These are phyloP conservation scores for Paramecium primaurelia DNA, from an alignment of 73 alveolate species.

Conservation along the genomic window DNA sequence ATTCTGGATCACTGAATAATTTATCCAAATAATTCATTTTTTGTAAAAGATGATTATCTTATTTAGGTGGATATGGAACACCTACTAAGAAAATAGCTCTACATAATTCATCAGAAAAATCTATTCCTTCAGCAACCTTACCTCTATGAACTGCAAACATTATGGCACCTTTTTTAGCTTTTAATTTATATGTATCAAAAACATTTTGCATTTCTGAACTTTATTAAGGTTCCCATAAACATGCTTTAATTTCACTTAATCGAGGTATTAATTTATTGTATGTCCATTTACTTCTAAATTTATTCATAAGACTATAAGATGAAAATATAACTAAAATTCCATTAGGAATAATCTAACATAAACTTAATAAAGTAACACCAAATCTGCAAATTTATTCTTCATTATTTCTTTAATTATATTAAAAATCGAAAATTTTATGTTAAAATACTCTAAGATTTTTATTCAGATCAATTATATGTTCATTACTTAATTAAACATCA, in stretches of 20 bases:
- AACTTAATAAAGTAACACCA: constrained; percentile 73
- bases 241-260: constrained; percentile 73
- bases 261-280: constrained; percentile 66
- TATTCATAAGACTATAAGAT: constrained; percentile 84
- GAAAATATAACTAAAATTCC: constrained; percentile 94
- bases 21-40: constrained; percentile 87
- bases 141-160: constrained; percentile 93
- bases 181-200: constrained; percentile 34
- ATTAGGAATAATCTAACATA: constrained; percentile 80
- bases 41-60: constrained; percentile 81
- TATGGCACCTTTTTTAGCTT: constrained; percentile 81
- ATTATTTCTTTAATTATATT: constrained; percentile 77
- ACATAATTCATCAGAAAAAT: constrained; percentile 92
- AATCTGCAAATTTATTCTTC: constrained; percentile 70
- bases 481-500: constrained; percentile 77
- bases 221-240: constrained; percentile 86
- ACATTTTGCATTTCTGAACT: constrained; percentile 63
- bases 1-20: constrained; percentile 47
- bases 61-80: constrained; percentile 91
- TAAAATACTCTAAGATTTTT: constrained; percentile 75
- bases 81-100: constrained; percentile 95
- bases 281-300: constrained; percentile 80
- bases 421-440: constrained; percentile 72
- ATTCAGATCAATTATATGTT: constrained; percentile 86
- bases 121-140: constrained; percentile 93